These are phyloP conservation scores for Syzygium jambos DNA, from an alignment of 345 rosid species.

Conservation along the genomic window DNA sequence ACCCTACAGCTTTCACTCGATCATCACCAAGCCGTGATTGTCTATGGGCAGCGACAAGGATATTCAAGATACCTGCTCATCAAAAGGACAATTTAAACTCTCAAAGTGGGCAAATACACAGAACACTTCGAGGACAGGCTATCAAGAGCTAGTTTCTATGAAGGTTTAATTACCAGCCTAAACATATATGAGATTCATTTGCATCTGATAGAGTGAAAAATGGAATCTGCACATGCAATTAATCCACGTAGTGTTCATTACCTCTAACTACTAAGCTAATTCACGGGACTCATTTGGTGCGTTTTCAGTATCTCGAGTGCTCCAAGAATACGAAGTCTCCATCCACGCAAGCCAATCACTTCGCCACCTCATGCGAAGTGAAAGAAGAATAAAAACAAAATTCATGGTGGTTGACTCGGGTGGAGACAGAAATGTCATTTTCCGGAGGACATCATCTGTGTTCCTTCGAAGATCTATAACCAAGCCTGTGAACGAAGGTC, in stretches of 20 bases:
- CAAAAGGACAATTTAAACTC: not conserved
- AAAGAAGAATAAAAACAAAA: not conserved
- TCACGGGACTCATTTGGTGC: not conserved
- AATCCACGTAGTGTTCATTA: not conserved
- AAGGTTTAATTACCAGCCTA: not conserved
- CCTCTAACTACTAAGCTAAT: not conserved
- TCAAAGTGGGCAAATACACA: not conserved
- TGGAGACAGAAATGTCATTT: not conserved
- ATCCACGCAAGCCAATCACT: not conserved
- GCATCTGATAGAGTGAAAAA: not conserved
- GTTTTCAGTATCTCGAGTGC: not conserved
- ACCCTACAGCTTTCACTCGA: not conserved
- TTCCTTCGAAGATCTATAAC: not conserved
- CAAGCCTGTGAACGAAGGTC: not conserved
- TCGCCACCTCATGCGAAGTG: not conserved
- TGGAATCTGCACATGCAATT: not conserved
- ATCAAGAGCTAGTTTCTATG: not conserved
- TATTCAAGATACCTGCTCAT: not conserved
- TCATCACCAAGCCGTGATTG: not conserved
- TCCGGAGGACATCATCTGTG: not conserved
- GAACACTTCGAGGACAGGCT: not conserved
- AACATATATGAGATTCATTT: not conserved
- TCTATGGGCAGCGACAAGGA: not conserved
- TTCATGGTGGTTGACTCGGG: not conserved
- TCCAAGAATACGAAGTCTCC: not conserved